Conservation (phyloP, 371 early-diverging fungal species). For the Entomophthora muscae region DNA sequence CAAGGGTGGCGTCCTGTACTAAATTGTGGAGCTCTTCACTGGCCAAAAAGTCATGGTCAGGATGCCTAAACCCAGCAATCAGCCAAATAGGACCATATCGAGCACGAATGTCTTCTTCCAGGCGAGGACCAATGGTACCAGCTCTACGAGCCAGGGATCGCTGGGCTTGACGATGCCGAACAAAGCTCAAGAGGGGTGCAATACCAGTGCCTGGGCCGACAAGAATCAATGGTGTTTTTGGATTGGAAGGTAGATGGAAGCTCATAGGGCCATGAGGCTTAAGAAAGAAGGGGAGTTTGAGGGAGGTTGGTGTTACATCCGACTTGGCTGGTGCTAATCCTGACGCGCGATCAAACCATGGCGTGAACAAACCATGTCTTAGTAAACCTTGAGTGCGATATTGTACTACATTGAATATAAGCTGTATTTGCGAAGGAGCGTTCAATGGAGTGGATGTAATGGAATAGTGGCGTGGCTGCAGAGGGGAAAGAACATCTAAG, state of each 20-base stretch:
- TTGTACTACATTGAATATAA: slow-evolving; percentile 78
- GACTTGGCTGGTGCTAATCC: slow-evolving; percentile 18
- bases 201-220: slow-evolving; percentile 83
- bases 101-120: slow-evolving; percentile 15
- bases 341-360: slow-evolving; percentile 51
- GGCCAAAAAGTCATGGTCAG: slow-evolving; percentile 41
- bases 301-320: slow-evolving; percentile 17
- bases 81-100: slow-evolving; percentile 32
- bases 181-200: slow-evolving; percentile 73
- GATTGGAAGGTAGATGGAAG: slow-evolving; percentile 37
- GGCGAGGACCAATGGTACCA: slow-evolving; percentile 21
- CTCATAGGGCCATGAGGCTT: not conserved
- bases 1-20: slow-evolving; percentile 28
- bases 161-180: slow-evolving; percentile 37
- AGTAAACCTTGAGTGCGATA: slow-evolving; percentile 26
- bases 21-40: slow-evolving; percentile 29
- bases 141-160: slow-evolving; percentile 18
- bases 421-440: slow-evolving; percentile 26
- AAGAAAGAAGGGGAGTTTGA: slow-evolving; percentile 13
- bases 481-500: slow-evolving; percentile 54
- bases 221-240: slow-evolving; percentile 39
- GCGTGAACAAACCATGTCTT: slow-evolving; percentile 60
- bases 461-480: slow-evolving; percentile 78
- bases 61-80: slow-evolving; percentile 56
- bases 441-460: slow-evolving; percentile 45